A percentile compares a stretch with the other conserved stretches of the same genome.
phyloP scores from a whole-genome alignment of 176 grass and related monocot species.

The Rhipidocladum racemiflorum region DNA sequence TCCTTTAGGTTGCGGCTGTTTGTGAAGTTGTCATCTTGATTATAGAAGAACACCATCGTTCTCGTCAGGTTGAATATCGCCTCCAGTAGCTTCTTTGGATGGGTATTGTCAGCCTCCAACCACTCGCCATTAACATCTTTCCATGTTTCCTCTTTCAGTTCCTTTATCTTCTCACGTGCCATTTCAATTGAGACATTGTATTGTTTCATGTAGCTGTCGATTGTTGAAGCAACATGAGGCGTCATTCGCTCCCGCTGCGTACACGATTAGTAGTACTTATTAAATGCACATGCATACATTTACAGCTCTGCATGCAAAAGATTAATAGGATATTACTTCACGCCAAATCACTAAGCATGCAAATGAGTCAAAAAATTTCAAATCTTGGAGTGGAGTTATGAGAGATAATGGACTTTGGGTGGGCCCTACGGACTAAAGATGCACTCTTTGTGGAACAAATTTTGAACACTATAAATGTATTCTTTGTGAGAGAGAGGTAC shows the following conservation, averaged over 20 bases:
- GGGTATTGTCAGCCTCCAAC: background rate
- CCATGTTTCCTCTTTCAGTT: background rate
- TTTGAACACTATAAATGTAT: no score
- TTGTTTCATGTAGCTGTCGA: conserved; percentile 9
- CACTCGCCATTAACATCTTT: conserved; percentile 9
- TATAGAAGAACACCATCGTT: conserved; percentile 16
- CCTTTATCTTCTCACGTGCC: background rate
- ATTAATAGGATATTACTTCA: no score
- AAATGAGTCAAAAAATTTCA: no score
- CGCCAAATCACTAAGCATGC: no score
- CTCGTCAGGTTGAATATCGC: conserved; percentile 1
- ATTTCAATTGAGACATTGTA: background rate
- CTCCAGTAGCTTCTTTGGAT: background rate
- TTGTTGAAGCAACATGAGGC: conserved; percentile 2
- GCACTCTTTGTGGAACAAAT: no score
- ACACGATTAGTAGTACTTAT: no score
- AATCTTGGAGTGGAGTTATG: no score
- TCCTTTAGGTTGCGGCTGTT: background rate
- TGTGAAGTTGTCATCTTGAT: conserved; percentile 1
- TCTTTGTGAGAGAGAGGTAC: no score
- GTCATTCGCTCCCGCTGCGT: background rate
- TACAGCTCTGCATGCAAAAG: no score
- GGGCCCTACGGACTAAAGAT: no score
- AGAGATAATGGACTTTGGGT: no score
- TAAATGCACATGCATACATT: no score